Evolutionary conservation across 495 filamentous ascomycete genomes (phyloP).

Genomic region (Talaromyces nanjingensis): DNA sequence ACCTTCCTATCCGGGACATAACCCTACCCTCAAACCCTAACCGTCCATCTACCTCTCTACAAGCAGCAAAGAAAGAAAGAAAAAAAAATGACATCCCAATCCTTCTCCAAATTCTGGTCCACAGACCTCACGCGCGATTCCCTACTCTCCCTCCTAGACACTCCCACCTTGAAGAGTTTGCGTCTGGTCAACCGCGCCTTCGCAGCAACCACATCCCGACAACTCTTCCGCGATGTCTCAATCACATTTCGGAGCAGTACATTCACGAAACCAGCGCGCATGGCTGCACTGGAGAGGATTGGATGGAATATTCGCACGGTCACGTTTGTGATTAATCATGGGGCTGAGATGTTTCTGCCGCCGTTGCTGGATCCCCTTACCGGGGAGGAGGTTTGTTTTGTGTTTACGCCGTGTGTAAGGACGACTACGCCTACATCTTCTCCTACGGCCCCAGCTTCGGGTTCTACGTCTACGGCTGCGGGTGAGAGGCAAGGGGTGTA

Average conservation of each 20-base stretch:
- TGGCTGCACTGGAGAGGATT: slow-evolving; percentile 63
- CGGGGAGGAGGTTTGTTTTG: slow-evolving; percentile 65
- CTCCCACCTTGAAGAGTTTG: slow-evolving; percentile 36
- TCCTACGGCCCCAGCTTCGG: background rate
- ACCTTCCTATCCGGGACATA: background rate
- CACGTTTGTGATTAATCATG: slow-evolving; percentile 64
- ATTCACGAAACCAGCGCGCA: slow-evolving; percentile 59
- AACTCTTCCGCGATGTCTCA: slow-evolving; percentile 41
- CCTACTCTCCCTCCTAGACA: slow-evolving; percentile 30
- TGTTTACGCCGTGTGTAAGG: slow-evolving; percentile 59
- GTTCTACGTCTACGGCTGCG: background rate
- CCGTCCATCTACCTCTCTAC: background rate
- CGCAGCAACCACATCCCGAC: slow-evolving; percentile 35
- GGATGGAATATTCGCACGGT: slow-evolving; percentile 65
- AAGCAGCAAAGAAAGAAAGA: background rate
- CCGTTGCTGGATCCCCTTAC: slow-evolving; percentile 64
- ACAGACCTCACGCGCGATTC: slow-evolving; percentile 34
- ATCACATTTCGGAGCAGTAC: slow-evolving; percentile 57
- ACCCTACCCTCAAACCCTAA: background rate
- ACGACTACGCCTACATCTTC: background rate
- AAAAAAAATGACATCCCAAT: slow-evolving; percentile 13
- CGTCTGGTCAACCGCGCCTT: slow-evolving; percentile 49
- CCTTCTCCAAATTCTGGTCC: slow-evolving; percentile 44
- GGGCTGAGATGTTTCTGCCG: slow-evolving; percentile 63
- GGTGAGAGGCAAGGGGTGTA: slow-evolving; percentile 28